Evolutionary conservation across 768 basidiomycete genomes (phyloP), one percentile per base, ranked within the genome.

Genomic region (Wakefieldia striispora): DNA sequence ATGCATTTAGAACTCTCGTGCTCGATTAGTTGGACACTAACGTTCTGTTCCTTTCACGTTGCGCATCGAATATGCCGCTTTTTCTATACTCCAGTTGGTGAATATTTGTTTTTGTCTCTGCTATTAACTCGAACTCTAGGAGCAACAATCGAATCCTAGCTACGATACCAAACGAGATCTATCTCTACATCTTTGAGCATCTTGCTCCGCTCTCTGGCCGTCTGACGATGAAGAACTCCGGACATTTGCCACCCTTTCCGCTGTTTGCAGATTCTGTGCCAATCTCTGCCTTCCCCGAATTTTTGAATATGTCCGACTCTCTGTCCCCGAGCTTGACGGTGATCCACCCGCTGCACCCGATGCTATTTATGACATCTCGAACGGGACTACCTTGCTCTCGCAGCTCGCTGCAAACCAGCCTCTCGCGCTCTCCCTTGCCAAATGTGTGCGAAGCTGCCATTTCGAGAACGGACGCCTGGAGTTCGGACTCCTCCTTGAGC

Each of bases 131-230:
- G n/a, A n/a, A n/a, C n/a, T n/a, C n/a, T n/a, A n/a, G 49, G 4
- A 40, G 11, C 1, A 52, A 10, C 1, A 23, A 42, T 1, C 50
- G 42, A 21, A 11, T 7, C 8, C 51, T 72, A 13, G 54, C 66
- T 2, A 55, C 64, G 6, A 66, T 80, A 43, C 77, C 77, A 3
- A 70, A 68, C 50, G 77, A 79, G 51, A 63, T 79, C 16, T 78
- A 77, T 42, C 51, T 70, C 5, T 56, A 66, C 43, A 74, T 78
- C n/a, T 67, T 76, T 35, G 65, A 63, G n/a, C 57, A 61, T 27
- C 34, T 77, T 5, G 54, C 52, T 27, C 62, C 65, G 20, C 40
- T 56, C 0, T 46, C 58, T 17, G 44, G 55, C 1, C 46, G 24
- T 47, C 53, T 35, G 40, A 13, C 6, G 39, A 40, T 3, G 56